These are phyloP conservation scores for Effrenium voratum DNA, from an alignment of 73 alveolate species.

Conservation along the genomic window DNA sequence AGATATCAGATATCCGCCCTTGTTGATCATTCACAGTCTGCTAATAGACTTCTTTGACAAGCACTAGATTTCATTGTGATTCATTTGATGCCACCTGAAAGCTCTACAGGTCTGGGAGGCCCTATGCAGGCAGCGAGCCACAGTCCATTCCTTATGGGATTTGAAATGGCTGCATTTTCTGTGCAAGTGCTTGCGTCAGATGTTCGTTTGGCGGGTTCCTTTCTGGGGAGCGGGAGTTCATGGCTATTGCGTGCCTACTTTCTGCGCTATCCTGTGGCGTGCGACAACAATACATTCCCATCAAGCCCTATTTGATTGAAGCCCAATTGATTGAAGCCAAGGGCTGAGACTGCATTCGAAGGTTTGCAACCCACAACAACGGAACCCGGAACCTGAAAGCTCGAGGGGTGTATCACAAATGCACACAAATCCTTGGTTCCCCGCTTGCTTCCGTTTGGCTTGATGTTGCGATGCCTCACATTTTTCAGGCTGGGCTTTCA, in stretches of 20 bases:
- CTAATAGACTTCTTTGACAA: no score
- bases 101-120: conserved; percentile 62
- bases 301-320: not conserved
- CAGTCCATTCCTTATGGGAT: not conserved
- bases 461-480: not conserved
- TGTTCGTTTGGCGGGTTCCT: not conserved
- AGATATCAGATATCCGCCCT: no score
- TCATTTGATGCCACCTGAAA: no score
- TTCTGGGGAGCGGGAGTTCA: not conserved
- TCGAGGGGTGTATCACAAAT: not conserved
- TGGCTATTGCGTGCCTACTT: not conserved
- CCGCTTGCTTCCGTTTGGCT: not conserved
- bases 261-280: not conserved
- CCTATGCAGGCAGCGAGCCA: conserved; percentile 50
- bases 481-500: not conserved
- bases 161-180: not conserved
- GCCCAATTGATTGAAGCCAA: no score
- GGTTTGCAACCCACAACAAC: not conserved
- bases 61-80: no score
- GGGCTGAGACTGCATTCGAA: not conserved
- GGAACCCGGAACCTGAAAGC: not conserved
- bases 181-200: not conserved
- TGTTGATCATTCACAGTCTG: no score
- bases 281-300: not conserved
- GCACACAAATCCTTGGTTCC: no score